Conservation (phyloP, 352 stramenopile species). For the Ophiocytium majus region DNA sequence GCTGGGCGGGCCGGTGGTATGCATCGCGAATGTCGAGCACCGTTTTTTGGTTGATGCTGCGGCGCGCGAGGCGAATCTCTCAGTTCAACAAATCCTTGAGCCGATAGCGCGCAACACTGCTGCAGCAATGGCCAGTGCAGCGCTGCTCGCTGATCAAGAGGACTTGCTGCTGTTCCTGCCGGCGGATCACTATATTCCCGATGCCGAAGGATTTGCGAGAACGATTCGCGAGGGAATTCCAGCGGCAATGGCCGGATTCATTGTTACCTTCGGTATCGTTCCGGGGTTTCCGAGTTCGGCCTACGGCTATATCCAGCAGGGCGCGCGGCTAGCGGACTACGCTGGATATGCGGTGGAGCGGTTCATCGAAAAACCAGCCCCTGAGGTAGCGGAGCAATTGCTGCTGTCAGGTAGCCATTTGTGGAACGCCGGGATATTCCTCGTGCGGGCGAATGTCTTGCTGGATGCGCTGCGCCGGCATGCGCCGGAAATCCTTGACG, state of each 20-base stretch:
- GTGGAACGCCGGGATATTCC: neutral
- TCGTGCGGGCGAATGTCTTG: neutral
- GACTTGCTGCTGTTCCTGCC: neutral
- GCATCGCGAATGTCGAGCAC: neutral
- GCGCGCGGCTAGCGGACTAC: no score
- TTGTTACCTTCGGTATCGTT: slow-evolving; percentile 5
- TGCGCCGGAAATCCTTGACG: neutral
- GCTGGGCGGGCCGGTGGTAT: neutral
- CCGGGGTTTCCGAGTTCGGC: neutral
- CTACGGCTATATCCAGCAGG: neutral
- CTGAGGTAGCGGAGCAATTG: neutral
- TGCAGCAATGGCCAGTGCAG: neutral
- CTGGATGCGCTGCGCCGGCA: neutral
- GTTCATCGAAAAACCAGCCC: neutral
- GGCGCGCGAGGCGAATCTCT: no score
- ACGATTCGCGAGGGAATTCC: neutral
- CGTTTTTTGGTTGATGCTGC: neutral
- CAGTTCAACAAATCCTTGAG: no score
- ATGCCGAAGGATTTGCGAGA: neutral
- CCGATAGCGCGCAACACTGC: neutral
- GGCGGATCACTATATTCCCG: neutral
- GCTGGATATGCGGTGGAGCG: neutral
- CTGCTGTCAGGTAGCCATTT: neutral
- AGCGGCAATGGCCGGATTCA: neutral
- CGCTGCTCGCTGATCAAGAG: neutral